A percentile compares a stretch with the other conserved stretches of the same genome.
Evolutionary conservation across 495 filamentous ascomycete species (phyloP).

Genomic region (Aspergillus affinis): DNA sequence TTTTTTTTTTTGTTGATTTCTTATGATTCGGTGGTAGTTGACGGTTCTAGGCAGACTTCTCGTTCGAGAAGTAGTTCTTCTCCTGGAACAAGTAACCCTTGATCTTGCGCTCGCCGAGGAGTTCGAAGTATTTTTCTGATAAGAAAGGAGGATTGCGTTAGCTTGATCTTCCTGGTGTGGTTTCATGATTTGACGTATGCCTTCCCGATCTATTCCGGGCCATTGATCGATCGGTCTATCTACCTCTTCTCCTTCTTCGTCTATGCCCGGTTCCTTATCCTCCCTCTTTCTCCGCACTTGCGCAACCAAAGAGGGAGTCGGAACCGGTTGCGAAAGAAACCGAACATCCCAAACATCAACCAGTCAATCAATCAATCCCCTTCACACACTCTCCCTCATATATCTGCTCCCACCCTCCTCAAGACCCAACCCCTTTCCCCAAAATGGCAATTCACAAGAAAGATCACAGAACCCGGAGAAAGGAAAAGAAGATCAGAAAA

Average conservation of each 20-base stretch:
- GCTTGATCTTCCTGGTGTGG: neutral
- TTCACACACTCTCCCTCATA: neutral
- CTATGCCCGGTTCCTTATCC: no score
- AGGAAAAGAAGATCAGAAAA: constrained; percentile 9
- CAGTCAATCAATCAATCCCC: neutral
- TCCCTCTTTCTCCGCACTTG: no score
- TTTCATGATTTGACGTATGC: neutral
- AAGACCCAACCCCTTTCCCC: neutral
- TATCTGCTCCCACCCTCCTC: no score
- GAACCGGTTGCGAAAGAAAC: no score
- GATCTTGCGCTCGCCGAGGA: constrained; percentile 80
- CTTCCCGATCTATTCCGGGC: no score
- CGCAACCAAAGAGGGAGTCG: no score
- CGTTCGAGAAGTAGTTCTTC: constrained; percentile 69
- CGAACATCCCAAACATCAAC: no score
- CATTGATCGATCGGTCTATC: no score
- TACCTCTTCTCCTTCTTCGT: no score
- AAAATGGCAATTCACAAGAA: no score
- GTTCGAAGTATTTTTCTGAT: constrained; percentile 88
- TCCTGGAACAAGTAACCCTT: constrained; percentile 89
- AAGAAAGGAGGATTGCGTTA: neutral
- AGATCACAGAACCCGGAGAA: constrained; percentile 3
- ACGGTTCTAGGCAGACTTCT: constrained; percentile 9
- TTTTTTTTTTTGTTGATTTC: neutral
- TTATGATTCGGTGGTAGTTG: neutral